Conservation (phyloP, 1,284 basidiomycete genomes). For the Leccinum subatratum region DNA sequence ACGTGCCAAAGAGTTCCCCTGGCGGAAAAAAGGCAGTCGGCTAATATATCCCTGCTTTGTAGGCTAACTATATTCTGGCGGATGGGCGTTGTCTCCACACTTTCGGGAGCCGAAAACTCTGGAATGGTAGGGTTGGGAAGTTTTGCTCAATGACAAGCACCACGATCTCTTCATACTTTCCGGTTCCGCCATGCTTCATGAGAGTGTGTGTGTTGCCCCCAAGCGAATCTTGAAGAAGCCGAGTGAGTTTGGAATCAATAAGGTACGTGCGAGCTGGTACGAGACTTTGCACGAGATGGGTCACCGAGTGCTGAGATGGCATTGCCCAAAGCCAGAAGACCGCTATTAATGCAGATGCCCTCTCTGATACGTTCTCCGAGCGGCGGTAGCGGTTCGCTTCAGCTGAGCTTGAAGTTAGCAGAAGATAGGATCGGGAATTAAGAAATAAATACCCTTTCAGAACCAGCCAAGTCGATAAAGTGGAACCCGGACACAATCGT, state of each 20-base stretch:
- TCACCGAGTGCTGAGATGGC: slow-evolving; percentile 98
- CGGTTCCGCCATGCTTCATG: neutral
- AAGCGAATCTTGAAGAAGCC: neutral
- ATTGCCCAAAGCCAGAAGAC: slow-evolving; percentile 92
- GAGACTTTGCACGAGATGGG: slow-evolving; percentile 72
- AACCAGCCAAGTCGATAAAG: slow-evolving; percentile 96
- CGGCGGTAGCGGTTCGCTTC: slow-evolving; percentile 84
- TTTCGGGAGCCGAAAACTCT: too few relatives aligned
- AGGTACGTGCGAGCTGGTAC: slow-evolving; percentile 67
- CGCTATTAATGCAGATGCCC: slow-evolving; percentile 96
- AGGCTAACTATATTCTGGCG: too few relatives aligned
- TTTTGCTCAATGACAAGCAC: too few relatives aligned
- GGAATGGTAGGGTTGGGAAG: too few relatives aligned
- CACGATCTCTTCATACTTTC: too few relatives aligned
- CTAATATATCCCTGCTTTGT: too few relatives aligned
- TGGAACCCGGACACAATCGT: slow-evolving; percentile 96
- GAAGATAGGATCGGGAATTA: slow-evolving; percentile 7
- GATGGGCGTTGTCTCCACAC: too few relatives aligned
- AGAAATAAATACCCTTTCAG: slow-evolving; percentile 70
- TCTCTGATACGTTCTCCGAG: slow-evolving; percentile 91
- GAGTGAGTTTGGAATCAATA: neutral
- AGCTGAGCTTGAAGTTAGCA: slow-evolving; percentile 46
- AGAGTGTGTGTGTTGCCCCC: neutral
- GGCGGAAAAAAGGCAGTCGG: too few relatives aligned
- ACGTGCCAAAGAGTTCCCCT: slow-evolving; percentile 45